Evolutionary conservation across 1,139 yeast species (phyloP), one percentile per base, ranked within the genome.

Genomic region (Geotrichum restrictum): DNA sequence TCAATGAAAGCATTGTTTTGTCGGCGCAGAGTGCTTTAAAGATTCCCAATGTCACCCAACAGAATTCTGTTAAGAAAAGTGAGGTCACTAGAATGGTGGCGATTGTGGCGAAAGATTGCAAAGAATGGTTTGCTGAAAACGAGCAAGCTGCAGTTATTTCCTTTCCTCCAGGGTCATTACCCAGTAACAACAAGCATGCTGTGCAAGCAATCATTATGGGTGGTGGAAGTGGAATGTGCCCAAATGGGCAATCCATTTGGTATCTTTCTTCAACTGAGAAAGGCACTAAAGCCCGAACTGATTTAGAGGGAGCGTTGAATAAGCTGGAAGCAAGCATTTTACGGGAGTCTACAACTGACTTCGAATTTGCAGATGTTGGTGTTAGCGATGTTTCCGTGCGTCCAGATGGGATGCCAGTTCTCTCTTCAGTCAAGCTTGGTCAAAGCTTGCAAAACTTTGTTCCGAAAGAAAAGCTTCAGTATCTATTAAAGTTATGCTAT

Each of bases 181-280:
- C 84, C 16, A 77, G 87, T 0, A 71, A 77, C 53, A 91, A 91
- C 66, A 72, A 72, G 52, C 76, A 74, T 57, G 87, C 94, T 4
- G 94, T 93, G 31, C 97, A 91, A 69, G 94, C 85, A 3, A 73
- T 91, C 40, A 86, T 93, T 42, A 82, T 88, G 74, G 95, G 95
- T 48, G 82, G 89, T n/a, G 93, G 88, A 10, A 76, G 93, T 1
- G 97, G 96, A 14, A 85, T 86, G 58, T 89, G 96, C 62, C 96
- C 98, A 0, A 69, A 69, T n/a, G 95, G 88, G 45, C 93, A 91
- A 62, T 80, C 94, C 44, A 80, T 89, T 51, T 91, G 98, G 98
- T 89, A 88, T 69, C 74, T 89, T 59, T 83, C 91, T 36, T 84
- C 96, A 0, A 78, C 80, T 52, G 95, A 88, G 68, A 79, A 75